Evolutionary conservation across 768 basidiomycete genomes (phyloP).

Genomic region (Postia placenta): DNA sequence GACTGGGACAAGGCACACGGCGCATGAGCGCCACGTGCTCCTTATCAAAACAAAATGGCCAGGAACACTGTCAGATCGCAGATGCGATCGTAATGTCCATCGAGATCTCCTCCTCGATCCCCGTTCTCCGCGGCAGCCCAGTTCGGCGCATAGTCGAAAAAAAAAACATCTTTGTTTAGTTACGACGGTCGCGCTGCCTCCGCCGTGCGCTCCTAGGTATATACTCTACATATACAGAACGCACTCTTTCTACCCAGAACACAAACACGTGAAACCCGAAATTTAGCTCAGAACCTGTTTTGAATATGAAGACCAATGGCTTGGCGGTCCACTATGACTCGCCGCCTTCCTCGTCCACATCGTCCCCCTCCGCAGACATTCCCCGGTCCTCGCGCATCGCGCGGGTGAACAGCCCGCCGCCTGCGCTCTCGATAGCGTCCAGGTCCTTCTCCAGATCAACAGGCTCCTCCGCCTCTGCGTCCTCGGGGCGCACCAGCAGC

Average conservation of each 20-base stretch:
- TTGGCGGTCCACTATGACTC: conserved; percentile 1
- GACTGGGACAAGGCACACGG: no score
- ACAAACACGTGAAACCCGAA: neutral
- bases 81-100: neutral
- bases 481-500: conserved; percentile 25
- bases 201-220: no score
- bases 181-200: no score
- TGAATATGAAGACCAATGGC: no score
- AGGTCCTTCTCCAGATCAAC: conserved; percentile 54
- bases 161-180: no score
- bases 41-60: neutral
- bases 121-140: no score
- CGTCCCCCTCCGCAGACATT: conserved; percentile 8
- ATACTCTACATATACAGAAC: no score
- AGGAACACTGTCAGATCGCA: neutral
- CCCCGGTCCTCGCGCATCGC: conserved; percentile 13
- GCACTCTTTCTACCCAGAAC: no score
- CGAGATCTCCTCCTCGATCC: no score
- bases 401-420: conserved; percentile 15
- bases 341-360: conserved; percentile 15
- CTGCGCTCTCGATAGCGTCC: conserved; percentile 44
- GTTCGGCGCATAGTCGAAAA: no score
- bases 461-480: conserved; percentile 26
- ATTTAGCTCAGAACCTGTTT: neutral
- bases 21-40: neutral